phyloP scores from a whole-genome alignment of 2,329 filamentous ascomycete species.

The Calonectria crousiana region DNA sequence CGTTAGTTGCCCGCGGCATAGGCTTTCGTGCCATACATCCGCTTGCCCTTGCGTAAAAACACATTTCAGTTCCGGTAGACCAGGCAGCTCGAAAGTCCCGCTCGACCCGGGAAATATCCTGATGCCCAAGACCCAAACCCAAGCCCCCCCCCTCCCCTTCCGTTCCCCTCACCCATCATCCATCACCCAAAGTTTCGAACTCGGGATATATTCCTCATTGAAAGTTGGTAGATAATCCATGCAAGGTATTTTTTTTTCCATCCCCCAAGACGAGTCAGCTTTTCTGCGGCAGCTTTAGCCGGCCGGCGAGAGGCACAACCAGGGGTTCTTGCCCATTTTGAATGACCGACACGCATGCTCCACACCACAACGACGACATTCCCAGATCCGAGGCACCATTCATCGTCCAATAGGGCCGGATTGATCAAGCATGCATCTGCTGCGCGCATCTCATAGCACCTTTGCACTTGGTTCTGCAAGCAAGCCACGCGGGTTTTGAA shows the following conservation, averaged over 20 bases:
- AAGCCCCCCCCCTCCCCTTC: background rate
- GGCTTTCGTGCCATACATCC: background rate
- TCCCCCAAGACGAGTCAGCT: background rate
- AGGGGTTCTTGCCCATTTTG: background rate
- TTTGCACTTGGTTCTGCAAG: background rate
- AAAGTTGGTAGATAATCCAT: background rate
- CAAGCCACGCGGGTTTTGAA: background rate
- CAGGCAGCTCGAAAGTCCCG: background rate
- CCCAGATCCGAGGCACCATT: slow-evolving; percentile 1
- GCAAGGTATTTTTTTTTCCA: too few species aligned
- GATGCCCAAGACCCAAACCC: background rate
- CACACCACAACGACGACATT: background rate
- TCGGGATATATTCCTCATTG: background rate
- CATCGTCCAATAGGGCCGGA: background rate
- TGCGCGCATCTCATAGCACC: background rate
- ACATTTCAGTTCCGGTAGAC: background rate
- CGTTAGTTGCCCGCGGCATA: background rate
- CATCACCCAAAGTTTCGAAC: background rate
- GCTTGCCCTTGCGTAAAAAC: background rate
- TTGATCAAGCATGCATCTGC: background rate
- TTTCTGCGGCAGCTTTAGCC: background rate
- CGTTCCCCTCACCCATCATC: too few species aligned
- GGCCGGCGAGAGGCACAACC: background rate
- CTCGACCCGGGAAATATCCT: slow-evolving; percentile 1
- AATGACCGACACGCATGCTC: background rate